Evolutionary conservation across 2,329 filamentous ascomycete species (phyloP), one percentile per base, ranked within the genome.

Genomic region (Graphilbum fragrans): DNA sequence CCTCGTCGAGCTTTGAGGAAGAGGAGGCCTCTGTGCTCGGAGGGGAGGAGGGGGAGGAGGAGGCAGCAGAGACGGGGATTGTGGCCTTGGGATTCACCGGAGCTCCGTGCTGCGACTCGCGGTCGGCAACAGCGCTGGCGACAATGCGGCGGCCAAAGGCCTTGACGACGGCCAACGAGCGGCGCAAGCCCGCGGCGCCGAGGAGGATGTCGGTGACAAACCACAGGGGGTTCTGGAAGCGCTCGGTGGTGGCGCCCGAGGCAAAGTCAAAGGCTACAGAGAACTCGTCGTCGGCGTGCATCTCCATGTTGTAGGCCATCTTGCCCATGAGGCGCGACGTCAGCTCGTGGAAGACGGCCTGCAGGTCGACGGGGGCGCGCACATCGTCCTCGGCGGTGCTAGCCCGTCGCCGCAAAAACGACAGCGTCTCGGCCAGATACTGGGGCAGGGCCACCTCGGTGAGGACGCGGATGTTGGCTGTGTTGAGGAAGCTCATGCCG

Each of bases 251-350:
- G 9, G 58, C 67, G 1, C 71, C 74, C 0, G 76, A 80, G 3
- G 76, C 76, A 47, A 71, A 66, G 47, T 81, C 76, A 50, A 82
- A 81, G 0, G 74, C 70, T 39, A 63, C 47, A 4, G 72, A 72
- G 53, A 82, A 81, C 2, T 69, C 67, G 45, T 80, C 72, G 25
- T 70, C 64, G 37, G 72, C 66, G 50, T 74, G 72, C 64, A 81
- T 79, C 48, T 81, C 74, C 74, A 80, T 80, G 52, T 77, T 71
- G 49, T 81, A 82, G 14, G 77, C 77, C 72, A 80, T 77, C 46
- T 68, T 67, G n/a, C 77, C 77, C 71, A 82, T 80, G 20, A 81
- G 53, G 44, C 74, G 66, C 19, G 76, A 80, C 2, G 77, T 82
- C 36, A 81, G 67, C 52, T 80, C 75, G 41, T 77, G 72, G 36